These are phyloP conservation scores for Cetradonia linearis DNA, from an alignment of 495 filamentous ascomycete genomes.

Conservation along the genomic window DNA sequence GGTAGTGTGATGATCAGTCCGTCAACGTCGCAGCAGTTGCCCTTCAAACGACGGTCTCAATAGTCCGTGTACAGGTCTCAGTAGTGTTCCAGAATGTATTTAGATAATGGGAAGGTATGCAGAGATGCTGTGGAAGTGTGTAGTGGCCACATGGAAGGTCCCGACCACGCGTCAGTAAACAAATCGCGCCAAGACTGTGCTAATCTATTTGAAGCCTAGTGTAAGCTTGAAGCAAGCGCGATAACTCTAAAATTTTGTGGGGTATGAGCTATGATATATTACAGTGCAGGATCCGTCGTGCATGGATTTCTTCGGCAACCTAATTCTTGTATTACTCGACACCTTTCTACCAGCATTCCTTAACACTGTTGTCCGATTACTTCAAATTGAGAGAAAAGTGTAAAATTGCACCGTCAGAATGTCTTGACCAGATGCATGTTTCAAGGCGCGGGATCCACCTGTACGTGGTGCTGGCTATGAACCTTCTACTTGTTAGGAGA, in stretches of 20 bases:
- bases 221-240: neutral
- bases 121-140: neutral
- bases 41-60: neutral
- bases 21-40: neutral
- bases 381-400: no score
- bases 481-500: no score
- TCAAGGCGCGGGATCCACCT: no score
- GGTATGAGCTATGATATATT: neutral
- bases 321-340: no score
- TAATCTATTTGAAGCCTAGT: neutral
- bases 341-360: no score
- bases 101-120: neutral
- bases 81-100: neutral
- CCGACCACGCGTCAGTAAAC: slow-evolving; percentile 12
- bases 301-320: neutral
- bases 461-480: no score
- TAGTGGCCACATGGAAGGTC: slow-evolving; percentile 1
- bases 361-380: no score
- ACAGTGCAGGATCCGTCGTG: neutral
- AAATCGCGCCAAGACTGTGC: slow-evolving; percentile 4
- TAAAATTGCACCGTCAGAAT: no score
- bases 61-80: neutral
- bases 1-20: neutral
- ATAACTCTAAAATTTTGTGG: slow-evolving; percentile 6
- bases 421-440: no score